Percentiles rank a stretch among this genome's conserved stretches.
Evolutionary conservation across 1,284 basidiomycete genomes (phyloP).

Genomic region (Trametes sp.): DNA sequence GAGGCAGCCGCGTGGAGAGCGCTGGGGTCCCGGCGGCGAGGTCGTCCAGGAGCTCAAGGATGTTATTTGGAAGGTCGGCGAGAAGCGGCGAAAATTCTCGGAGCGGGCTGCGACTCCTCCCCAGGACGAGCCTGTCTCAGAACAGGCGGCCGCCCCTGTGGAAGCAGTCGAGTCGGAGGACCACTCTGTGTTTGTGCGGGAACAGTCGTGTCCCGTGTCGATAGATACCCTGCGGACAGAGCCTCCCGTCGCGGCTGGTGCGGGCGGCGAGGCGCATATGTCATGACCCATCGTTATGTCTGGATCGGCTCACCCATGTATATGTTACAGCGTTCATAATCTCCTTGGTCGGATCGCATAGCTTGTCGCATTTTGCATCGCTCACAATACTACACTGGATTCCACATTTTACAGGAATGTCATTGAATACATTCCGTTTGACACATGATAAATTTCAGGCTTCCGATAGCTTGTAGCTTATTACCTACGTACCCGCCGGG

Average conservation of each 20-base stretch:
- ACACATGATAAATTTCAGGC: too few relatives aligned
- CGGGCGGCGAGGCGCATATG: conserved; percentile 9
- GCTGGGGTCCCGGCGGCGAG: conserved; percentile 78
- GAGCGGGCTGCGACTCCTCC: conserved; percentile 14
- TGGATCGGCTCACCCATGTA: conserved; percentile 11
- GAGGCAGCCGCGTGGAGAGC: conserved; percentile 41
- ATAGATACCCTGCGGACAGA: conserved; percentile 18
- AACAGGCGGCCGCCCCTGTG: too few relatives aligned
- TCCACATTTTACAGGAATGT: neutral
- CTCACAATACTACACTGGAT: neutral
- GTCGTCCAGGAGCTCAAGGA: conserved; percentile 85
- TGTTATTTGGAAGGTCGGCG: conserved; percentile 84
- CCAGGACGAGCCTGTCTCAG: neutral
- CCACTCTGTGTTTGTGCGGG: neutral
- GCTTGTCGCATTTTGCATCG: conserved; percentile 1
- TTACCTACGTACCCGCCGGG: too few relatives aligned
- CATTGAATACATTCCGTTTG: too few relatives aligned
- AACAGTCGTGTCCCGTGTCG: neutral
- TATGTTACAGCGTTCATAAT: conserved; percentile 19
- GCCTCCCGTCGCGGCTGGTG: neutral
- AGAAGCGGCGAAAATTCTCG: conserved; percentile 64
- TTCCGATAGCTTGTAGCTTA: too few relatives aligned
- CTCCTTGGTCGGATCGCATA: conserved; percentile 11
- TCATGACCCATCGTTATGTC: conserved; percentile 19
- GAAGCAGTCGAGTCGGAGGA: neutral